These are phyloP conservation scores for Erythrobasidium hasegawianum DNA, from an alignment of 1,284 basidiomycete species.

Conservation along the genomic window DNA sequence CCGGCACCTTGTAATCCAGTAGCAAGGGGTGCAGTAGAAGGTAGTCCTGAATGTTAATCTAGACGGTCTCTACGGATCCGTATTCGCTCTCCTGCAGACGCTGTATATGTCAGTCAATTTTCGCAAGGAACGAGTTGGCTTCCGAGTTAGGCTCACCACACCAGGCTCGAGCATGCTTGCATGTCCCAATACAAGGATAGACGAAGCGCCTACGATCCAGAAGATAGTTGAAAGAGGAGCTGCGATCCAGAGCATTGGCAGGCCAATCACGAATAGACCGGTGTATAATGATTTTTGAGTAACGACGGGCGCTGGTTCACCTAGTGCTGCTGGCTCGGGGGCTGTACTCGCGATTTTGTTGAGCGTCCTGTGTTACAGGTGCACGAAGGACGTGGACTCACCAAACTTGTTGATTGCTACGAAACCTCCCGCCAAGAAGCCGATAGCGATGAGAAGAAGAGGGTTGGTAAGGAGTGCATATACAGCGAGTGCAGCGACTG, in stretches of 20 bases:
- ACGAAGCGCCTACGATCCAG: slow-evolving; percentile 36
- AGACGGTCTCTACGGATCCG: slow-evolving; percentile 32
- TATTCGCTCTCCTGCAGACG: slow-evolving; percentile 32
- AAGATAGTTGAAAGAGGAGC: slow-evolving; percentile 37
- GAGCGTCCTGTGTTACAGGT: too few relatives aligned
- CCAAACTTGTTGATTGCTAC: slow-evolving; percentile 50
- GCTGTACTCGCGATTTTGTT: too few relatives aligned
- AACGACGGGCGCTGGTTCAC: slow-evolving; percentile 28
- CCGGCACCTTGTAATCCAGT: too few relatives aligned
- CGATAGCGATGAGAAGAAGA: slow-evolving; percentile 47
- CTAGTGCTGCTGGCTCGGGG: slow-evolving; percentile 21
- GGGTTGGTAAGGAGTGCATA: slow-evolving; percentile 49
- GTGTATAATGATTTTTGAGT: slow-evolving; percentile 42
- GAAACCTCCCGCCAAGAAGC: slow-evolving; percentile 50
- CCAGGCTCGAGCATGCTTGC: slow-evolving; percentile 80
- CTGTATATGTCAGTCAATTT: slow-evolving; percentile 7
- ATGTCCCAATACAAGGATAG: slow-evolving; percentile 60
- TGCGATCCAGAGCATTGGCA: slow-evolving; percentile 41
- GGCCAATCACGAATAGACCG: slow-evolving; percentile 49
- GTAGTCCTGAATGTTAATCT: too few relatives aligned
- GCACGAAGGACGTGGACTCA: too few relatives aligned
- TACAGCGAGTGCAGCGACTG: slow-evolving; percentile 45
- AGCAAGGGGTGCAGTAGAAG: too few relatives aligned
- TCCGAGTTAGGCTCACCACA: slow-evolving; percentile 76
- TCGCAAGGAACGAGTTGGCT: not conserved